Conservation (phyloP, 1,284 basidiomycete genomes). For the Gastroboletus turbinatus region DNA sequence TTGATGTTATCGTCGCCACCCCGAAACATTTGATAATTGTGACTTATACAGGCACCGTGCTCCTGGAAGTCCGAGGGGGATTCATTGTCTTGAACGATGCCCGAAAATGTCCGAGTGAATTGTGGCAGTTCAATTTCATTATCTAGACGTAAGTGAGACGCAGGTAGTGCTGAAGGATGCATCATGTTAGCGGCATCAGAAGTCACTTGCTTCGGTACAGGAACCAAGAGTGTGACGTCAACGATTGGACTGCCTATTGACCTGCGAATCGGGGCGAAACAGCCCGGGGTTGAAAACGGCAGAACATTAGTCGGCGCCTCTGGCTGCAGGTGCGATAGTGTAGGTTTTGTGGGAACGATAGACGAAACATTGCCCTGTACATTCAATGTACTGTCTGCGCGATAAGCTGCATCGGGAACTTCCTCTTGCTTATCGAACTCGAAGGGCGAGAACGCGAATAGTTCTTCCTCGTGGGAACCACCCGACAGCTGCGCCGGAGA, state of each 20-base stretch:
- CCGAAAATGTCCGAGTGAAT: slow-evolving; percentile 7
- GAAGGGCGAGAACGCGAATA: slow-evolving; percentile 35
- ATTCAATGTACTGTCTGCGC: not conserved
- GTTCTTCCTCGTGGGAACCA: slow-evolving; percentile 15
- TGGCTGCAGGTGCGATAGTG: not conserved
- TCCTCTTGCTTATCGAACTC: slow-evolving; percentile 15
- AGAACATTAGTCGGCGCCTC: not conserved
- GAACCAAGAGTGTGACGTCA: not conserved
- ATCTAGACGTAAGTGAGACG: slow-evolving; percentile 21
- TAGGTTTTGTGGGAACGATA: not conserved
- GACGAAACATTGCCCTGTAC: slow-evolving; percentile 1
- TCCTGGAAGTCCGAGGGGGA: slow-evolving; percentile 19
- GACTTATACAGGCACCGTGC: slow-evolving; percentile 1
- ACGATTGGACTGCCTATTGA: not conserved
- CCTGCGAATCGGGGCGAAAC: slow-evolving; percentile 16
- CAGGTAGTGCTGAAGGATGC: slow-evolving; percentile 9
- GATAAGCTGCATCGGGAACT: slow-evolving; percentile 5
- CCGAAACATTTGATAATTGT: slow-evolving; percentile 2
- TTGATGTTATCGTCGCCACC: slow-evolving; percentile 9
- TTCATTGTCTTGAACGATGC: slow-evolving; percentile 6
- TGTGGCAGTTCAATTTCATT: slow-evolving; percentile 11
- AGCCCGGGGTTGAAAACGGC: slow-evolving; percentile 33
- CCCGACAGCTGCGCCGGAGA: slow-evolving; percentile 1
- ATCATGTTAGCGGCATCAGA: slow-evolving; percentile 10
- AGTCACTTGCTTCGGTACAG: slow-evolving; percentile 12